Percentiles rank a stretch among this genome's conserved stretches.
Evolutionary conservation across 345 rosid species (phyloP).

Genomic region (Hevea brasiliensis): DNA sequence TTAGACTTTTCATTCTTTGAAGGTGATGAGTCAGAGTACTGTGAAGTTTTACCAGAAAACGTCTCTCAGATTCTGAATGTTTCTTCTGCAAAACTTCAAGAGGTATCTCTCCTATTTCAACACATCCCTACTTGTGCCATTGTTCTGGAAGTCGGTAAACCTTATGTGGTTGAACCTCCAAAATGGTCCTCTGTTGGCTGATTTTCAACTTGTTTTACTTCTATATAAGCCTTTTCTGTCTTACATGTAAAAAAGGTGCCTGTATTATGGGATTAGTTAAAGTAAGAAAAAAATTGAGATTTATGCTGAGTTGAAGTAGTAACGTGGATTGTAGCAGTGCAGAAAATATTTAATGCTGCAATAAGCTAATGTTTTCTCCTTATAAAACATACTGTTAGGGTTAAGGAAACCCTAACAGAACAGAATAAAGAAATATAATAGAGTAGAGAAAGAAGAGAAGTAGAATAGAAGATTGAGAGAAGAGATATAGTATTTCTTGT

Average conservation of each 20-base stretch:
- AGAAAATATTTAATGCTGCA: background rate
- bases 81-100: slow-evolving; percentile 15
- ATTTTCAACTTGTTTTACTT: background rate
- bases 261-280: background rate
- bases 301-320: background rate
- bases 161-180: slow-evolving; percentile 1
- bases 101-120: slow-evolving; percentile 16
- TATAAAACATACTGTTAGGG: no score
- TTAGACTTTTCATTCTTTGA: slow-evolving; percentile 39
- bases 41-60: slow-evolving; percentile 6
- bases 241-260: background rate
- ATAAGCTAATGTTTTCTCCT: background rate
- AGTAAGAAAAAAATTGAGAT: background rate
- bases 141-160: background rate
- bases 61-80: slow-evolving; percentile 14
- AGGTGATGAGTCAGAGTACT: slow-evolving; percentile 15
- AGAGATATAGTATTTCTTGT: no score
- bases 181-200: background rate
- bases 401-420: no score
- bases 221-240: background rate
- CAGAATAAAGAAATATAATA: no score
- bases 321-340: background rate
- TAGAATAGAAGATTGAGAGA: no score
- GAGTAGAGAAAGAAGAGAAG: no score
- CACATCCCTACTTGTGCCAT: background rate